Evolutionary conservation across 2,329 filamentous ascomycete genomes (phyloP).

Genomic region (Tricladium varicosporioides): DNA sequence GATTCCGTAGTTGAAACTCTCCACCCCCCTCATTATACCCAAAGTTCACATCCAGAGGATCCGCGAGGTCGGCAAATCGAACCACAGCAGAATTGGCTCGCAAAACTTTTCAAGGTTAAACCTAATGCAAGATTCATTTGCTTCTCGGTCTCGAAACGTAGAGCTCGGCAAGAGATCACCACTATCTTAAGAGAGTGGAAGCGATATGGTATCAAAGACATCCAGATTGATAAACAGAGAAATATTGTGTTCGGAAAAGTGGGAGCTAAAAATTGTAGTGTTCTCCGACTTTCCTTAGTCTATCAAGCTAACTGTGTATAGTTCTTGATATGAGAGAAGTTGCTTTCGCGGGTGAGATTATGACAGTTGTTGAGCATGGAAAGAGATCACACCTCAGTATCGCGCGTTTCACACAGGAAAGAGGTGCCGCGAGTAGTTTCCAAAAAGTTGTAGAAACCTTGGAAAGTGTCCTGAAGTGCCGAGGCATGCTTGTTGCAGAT

Average conservation of each 20-base stretch:
- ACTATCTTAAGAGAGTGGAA: conserved; percentile 64
- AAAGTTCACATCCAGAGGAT: conserved; percentile 37
- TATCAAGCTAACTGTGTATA: conserved; percentile 37
- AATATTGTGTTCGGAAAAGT: conserved; percentile 80
- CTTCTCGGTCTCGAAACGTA: conserved; percentile 68
- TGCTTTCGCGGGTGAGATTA: conserved; percentile 82
- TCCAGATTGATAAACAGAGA: conserved; percentile 74
- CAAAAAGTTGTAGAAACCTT: conserved; percentile 78
- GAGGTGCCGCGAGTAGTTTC: conserved; percentile 89
- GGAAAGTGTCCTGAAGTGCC: conserved; percentile 62
- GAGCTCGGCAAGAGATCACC: conserved; percentile 74
- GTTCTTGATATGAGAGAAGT: conserved; percentile 82
- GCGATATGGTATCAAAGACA: conserved; percentile 69
- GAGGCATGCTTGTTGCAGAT: conserved; percentile 67
- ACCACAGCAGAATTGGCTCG: conserved; percentile 80
- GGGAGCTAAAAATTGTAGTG: conserved; percentile 74
- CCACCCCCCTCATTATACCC: conserved; percentile 26
- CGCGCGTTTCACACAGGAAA: conserved; percentile 82
- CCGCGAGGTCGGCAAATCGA: conserved; percentile 49
- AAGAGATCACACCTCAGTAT: conserved; percentile 74
- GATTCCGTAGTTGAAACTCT: conserved; percentile 25
- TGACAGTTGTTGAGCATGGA: conserved; percentile 84
- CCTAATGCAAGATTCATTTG: conserved; percentile 75
- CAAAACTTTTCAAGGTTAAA: conserved; percentile 85
- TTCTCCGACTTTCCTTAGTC: neutral